These are phyloP conservation scores for Trichophyton simii DNA, from an alignment of 2,329 filamentous ascomycete species.

Conservation along the genomic window DNA sequence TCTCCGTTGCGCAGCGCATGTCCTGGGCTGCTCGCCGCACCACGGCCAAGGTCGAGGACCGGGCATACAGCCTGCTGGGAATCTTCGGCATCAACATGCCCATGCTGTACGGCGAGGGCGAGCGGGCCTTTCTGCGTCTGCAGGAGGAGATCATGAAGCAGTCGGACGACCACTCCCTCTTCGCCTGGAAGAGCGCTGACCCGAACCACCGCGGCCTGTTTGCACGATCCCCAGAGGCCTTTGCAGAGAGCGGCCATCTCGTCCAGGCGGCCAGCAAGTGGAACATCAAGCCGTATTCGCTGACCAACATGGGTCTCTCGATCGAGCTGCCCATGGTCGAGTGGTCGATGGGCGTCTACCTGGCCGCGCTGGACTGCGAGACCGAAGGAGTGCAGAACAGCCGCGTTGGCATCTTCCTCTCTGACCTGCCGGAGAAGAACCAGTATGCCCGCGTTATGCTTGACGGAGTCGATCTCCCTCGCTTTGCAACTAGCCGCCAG, in stretches of 20 bases:
- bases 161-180: constrained; percentile 16
- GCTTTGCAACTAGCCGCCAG: not conserved
- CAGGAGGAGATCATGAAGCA: constrained; percentile 22
- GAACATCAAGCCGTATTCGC: not conserved
- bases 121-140: constrained; percentile 17
- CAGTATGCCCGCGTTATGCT: constrained; percentile 5
- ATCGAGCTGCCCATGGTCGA: constrained; percentile 2
- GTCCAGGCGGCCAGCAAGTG: not conserved
- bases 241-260: constrained; percentile 1
- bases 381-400: not conserved
- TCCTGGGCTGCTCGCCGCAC: constrained; percentile 18
- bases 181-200: constrained; percentile 11
- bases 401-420: constrained; percentile 2
- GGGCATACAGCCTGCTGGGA: constrained; percentile 21
- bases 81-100: constrained; percentile 21
- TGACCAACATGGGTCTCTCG: constrained; percentile 5
- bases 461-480: not conserved
- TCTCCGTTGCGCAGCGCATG: constrained; percentile 15
- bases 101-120: constrained; percentile 21
- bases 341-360: constrained; percentile 15
- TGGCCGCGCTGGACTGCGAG: constrained; percentile 15
- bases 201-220: constrained; percentile 5
- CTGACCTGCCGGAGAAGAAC: constrained; percentile 4
- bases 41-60: constrained; percentile 18
- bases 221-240: constrained; percentile 6